Percentiles rank a stretch among this genome's conserved stretches.
These are phyloP conservation scores for Cronartium ribicola DNA, from an alignment of 1,284 basidiomycete genomes.

Conservation along the genomic window DNA sequence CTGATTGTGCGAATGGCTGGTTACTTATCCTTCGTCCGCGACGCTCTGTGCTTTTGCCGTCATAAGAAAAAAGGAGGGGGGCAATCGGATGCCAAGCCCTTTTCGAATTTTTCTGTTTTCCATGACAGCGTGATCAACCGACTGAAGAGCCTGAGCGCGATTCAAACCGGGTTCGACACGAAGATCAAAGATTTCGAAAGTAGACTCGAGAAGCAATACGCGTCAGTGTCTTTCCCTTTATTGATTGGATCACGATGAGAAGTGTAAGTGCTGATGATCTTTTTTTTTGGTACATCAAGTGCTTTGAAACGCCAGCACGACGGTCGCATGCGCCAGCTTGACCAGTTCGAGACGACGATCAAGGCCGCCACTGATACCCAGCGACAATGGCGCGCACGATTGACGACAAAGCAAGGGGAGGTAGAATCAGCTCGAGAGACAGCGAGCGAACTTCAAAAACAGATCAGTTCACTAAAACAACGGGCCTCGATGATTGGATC, in stretches of 20 bases:
- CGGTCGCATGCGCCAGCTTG: slow-evolving; percentile 80
- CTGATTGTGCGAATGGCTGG: slow-evolving; percentile 1
- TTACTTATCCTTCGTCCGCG: neutral
- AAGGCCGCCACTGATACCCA: slow-evolving; percentile 79
- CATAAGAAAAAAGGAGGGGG: slow-evolving; percentile 44
- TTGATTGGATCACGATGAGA: neutral
- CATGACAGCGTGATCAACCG: slow-evolving; percentile 88
- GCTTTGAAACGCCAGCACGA: slow-evolving; percentile 85
- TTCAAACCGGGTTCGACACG: slow-evolving; percentile 80
- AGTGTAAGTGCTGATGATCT: neutral
- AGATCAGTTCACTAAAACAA: slow-evolving; percentile 64
- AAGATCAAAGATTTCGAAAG: slow-evolving; percentile 74
- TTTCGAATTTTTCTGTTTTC: slow-evolving; percentile 84
- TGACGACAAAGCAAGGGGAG: slow-evolving; percentile 78
- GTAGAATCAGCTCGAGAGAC: slow-evolving; percentile 70
- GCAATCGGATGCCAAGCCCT: slow-evolving; percentile 73
- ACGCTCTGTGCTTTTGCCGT: too few relatives aligned
- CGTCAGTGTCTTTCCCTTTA: slow-evolving; percentile 49
- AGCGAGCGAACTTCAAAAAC: slow-evolving; percentile 69
- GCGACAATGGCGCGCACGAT: slow-evolving; percentile 76
- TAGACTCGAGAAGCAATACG: slow-evolving; percentile 65
- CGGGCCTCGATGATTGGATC: slow-evolving; percentile 47
- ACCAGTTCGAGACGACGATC: slow-evolving; percentile 83
- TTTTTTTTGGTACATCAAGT: slow-evolving; percentile 47
- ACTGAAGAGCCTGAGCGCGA: slow-evolving; percentile 73